A percentile compares a stretch with the other conserved stretches of the same genome.
Evolutionary conservation across 768 basidiomycete genomes (phyloP).

Genomic region (Phylloporus arenicola): DNA sequence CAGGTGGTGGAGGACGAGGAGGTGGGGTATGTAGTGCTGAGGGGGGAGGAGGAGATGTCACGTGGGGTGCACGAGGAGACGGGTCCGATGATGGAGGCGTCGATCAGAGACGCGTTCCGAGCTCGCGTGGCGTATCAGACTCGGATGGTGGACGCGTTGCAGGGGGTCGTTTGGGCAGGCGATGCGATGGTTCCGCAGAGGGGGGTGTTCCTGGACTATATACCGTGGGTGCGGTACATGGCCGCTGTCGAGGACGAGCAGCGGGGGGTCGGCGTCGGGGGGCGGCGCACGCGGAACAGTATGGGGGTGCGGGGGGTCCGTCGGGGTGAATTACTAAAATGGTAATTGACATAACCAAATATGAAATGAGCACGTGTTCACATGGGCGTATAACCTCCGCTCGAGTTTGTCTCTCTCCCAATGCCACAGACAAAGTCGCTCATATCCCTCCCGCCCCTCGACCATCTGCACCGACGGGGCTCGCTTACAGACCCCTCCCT

Average conservation of each 20-base stretch:
- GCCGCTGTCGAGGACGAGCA: slow-evolving; percentile 56
- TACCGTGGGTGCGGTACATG: slow-evolving; percentile 63
- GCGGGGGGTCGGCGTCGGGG: slow-evolving; percentile 23
- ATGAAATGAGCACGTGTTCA: slow-evolving; percentile 25
- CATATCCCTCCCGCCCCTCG: slow-evolving; percentile 66
- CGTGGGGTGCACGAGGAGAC: slow-evolving; percentile 37
- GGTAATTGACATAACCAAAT: not conserved
- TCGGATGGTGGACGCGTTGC: slow-evolving; percentile 42
- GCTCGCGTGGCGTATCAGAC: slow-evolving; percentile 43
- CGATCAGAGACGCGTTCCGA: slow-evolving; percentile 34
- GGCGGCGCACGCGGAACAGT: slow-evolving; percentile 59
- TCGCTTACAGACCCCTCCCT: slow-evolving; percentile 81
- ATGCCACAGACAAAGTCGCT: slow-evolving; percentile 37
- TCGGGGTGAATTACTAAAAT: slow-evolving; percentile 17
- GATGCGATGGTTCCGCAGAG: not conserved
- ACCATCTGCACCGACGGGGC: slow-evolving; percentile 73
- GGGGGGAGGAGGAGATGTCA: slow-evolving; percentile 33
- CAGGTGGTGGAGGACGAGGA: slow-evolving; percentile 49
- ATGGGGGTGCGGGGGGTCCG: slow-evolving; percentile 33
- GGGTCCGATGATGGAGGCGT: slow-evolving; percentile 30
- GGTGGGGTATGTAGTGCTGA: slow-evolving; percentile 43
- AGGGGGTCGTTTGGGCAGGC: slow-evolving; percentile 39
- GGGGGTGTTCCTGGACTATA: slow-evolving; percentile 59
- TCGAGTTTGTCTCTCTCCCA: not conserved
- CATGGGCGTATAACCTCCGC: slow-evolving; percentile 5